phyloP scores from a whole-genome alignment of 139 green algal genomes.

The Tetraselmis striata region DNA sequence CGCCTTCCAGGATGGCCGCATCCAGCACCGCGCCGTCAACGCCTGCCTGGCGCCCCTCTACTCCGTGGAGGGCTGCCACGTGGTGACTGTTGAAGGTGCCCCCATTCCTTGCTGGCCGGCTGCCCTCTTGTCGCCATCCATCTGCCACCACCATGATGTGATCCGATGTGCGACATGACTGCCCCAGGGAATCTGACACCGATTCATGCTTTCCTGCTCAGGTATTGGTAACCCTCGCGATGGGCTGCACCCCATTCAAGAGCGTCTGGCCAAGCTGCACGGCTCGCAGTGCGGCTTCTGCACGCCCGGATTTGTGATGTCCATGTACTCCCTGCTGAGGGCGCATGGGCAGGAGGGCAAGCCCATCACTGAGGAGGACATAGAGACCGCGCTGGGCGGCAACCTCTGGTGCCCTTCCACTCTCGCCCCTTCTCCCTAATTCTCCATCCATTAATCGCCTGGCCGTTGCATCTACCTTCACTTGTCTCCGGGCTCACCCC shows the following conservation, averaged over 20 bases:
- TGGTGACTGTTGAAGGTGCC: constrained; percentile 87
- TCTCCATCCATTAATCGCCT: too few relatives aligned
- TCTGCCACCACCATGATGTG: too few relatives aligned
- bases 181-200: too few relatives aligned
- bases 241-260: constrained; percentile 89
- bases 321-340: constrained; percentile 86
- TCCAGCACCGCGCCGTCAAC: constrained; percentile 80
- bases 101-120: too few relatives aligned
- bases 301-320: constrained; percentile 98
- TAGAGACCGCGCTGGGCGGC: constrained; percentile 87
- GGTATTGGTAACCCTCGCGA: constrained; percentile 73
- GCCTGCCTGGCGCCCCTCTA: constrained; percentile 93
- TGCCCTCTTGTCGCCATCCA: too few relatives aligned
- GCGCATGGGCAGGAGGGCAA: constrained; percentile 28
- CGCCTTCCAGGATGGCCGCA: constrained; percentile 35
- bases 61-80: constrained; percentile 78
- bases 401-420: constrained; percentile 97
- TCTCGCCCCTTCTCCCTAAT: too few relatives aligned
- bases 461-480: too few relatives aligned
- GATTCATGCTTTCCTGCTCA: too few relatives aligned
- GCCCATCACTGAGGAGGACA: constrained; percentile 68
- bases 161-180: too few relatives aligned
- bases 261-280: constrained; percentile 75
- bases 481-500: too few relatives aligned
- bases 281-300: constrained; percentile 97